phyloP scores from a whole-genome alignment of 2,329 filamentous ascomycete genomes.

The Penicillium sp. region DNA sequence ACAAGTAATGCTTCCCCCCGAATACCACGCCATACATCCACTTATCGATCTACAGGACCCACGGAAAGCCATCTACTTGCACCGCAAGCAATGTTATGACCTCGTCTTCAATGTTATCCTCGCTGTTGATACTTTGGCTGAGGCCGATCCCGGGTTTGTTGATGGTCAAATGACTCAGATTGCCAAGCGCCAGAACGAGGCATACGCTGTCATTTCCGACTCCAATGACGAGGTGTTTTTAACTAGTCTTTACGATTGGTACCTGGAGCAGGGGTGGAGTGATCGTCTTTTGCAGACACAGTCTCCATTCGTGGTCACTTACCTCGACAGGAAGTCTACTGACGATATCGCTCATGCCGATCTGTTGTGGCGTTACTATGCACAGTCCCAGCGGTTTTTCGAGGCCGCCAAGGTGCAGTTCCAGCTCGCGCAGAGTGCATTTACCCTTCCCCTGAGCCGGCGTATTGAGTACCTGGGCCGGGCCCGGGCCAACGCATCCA shows the following conservation, averaged over 20 bases:
- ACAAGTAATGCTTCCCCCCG: constrained; percentile 39
- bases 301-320: constrained; percentile 82
- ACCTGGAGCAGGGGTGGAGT: constrained; percentile 78
- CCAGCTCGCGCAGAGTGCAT: constrained; percentile 78
- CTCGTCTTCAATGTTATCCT: constrained; percentile 82
- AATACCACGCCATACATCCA: neutral
- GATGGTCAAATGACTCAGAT: constrained; percentile 77
- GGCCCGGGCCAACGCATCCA: constrained; percentile 89
- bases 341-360: constrained; percentile 79
- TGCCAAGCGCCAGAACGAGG: constrained; percentile 78
- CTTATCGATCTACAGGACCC: constrained; percentile 55
- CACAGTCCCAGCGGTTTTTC: constrained; percentile 78
- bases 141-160: constrained; percentile 67
- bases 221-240: constrained; percentile 94
- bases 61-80: constrained; percentile 66
- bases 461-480: constrained; percentile 87
- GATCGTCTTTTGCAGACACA: constrained; percentile 83
- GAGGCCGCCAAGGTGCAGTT: constrained; percentile 86
- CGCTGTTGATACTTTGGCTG: constrained; percentile 71
- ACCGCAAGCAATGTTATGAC: constrained; percentile 77
- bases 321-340: constrained; percentile 73
- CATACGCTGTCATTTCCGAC: constrained; percentile 83
- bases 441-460: constrained; percentile 75
- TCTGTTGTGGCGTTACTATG: constrained; percentile 89
- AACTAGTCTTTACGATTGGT: constrained; percentile 97